Evolutionary conservation across 1,139 yeast genomes (phyloP), one percentile per base, ranked within the genome.

Genomic region (Nematodospora anomalae): DNA sequence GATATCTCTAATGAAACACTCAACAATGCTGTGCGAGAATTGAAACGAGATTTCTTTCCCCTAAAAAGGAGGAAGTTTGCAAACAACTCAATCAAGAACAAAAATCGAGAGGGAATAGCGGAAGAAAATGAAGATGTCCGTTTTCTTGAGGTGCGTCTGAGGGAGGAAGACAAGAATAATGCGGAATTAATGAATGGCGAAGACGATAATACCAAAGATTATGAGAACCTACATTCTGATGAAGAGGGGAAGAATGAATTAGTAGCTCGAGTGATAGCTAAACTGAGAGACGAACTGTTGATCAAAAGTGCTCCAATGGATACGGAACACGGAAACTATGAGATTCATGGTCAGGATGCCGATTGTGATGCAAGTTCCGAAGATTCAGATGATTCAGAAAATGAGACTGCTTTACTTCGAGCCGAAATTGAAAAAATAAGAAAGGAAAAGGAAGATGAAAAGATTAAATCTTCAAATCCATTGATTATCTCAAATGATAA

Each of bases 371-470:
- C n/a, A n/a, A n/a, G n/a, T 26, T 42, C 40, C 4, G 46, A 38
- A 3, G 43, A 35, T 10, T 27, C 37, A 10, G 42, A 39, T 15
- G 62, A 53, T 3, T 52, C 52, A 0, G 70, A 60, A 3, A 54
- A 50, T 18, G 70, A 62, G 26, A 55, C 63, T 9, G 71, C 61
- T 1, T 65, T 60, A 12, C 60, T 79, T 11, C 51, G 74, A 49
- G 61, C 64, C 28, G 90, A 84, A 50, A 61, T 83, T 16, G 75
- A 70, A 26, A 73, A 73, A 45, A 69, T 81, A 54, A 74, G 42
- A 65, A 55, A 59, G 40, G 64, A 63, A 33, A 64, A 64, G 35
- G 55, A 54, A 40, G 51, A 42, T 25, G 38, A 44, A 29, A 27
- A 31, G 11, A 64, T 65, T 0, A 45, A 52, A 15, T 33, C 45